Percentiles rank a stretch among this genome's conserved stretches.
These are phyloP conservation scores for Asterochloris erici DNA, from an alignment of 139 green algal genomes.

Conservation along the genomic window DNA sequence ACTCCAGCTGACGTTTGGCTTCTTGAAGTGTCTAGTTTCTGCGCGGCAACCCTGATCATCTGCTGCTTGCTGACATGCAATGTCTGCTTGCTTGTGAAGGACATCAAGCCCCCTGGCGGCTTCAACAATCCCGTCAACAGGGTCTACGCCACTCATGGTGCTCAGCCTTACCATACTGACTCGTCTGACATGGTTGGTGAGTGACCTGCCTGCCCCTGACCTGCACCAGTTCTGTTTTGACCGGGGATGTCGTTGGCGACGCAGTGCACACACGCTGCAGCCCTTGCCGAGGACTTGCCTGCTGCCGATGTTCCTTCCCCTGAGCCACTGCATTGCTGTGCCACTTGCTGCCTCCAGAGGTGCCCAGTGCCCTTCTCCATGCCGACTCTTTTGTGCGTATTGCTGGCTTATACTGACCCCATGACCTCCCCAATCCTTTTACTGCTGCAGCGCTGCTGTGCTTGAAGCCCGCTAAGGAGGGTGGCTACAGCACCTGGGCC, in stretches of 20 bases:
- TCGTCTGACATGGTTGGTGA: constrained; percentile 46
- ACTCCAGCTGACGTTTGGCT: background rate
- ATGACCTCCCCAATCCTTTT: too few species aligned
- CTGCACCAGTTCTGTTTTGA: background rate
- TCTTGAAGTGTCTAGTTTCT: background rate
- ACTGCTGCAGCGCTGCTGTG: constrained; percentile 42
- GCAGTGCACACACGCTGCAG: background rate
- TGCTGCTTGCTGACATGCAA: background rate
- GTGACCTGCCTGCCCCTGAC: background rate
- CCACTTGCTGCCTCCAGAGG: background rate
- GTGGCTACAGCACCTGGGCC: constrained; percentile 45
- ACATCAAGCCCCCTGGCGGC: constrained; percentile 38
- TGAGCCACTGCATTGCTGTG: background rate
- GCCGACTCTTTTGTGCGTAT: background rate
- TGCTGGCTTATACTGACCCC: background rate
- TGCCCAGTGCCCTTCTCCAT: background rate
- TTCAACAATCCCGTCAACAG: constrained; percentile 21
- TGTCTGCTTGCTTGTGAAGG: constrained; percentile 5
- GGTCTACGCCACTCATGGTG: constrained; percentile 58
- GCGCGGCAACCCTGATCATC: background rate
- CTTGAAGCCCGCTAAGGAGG: constrained; percentile 42
- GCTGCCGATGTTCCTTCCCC: background rate
- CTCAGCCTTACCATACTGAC: constrained; percentile 61
- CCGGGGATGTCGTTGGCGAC: background rate
- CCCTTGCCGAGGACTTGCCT: background rate